Conservation (phyloP, 352 stramenopile genomes). For the Globisporangium camurandrum region DNA sequence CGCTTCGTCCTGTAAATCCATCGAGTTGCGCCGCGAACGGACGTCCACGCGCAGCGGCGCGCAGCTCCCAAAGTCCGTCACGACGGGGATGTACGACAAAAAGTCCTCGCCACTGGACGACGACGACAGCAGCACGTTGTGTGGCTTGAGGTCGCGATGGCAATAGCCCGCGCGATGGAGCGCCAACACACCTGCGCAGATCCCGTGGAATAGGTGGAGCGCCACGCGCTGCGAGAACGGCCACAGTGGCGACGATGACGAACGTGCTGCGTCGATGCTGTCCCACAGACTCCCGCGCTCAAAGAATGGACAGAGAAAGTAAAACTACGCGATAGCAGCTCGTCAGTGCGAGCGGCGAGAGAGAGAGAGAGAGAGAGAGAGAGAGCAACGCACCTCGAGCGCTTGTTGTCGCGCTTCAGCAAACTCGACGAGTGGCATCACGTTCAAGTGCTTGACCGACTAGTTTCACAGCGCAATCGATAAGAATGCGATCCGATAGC, state of each 20-base stretch:
- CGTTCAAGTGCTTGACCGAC: conserved; percentile 75
- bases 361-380: too few species aligned
- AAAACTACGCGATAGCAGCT: too few species aligned
- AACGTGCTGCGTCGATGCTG: conserved; percentile 45
- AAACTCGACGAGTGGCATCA: conserved; percentile 78
- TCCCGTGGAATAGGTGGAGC: conserved; percentile 78
- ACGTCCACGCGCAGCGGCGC: conserved; percentile 63
- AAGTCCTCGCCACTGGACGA: conserved; percentile 54
- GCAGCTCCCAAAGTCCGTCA: conserved; percentile 84
- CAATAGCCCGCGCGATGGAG: conserved; percentile 76
- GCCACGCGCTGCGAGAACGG: conserved; percentile 78
- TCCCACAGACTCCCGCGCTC: conserved; percentile 80
- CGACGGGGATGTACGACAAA: conserved; percentile 66
- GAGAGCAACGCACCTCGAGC: conserved; percentile 64
- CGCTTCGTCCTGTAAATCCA: conserved; percentile 74
- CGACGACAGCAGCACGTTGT: conserved; percentile 76
- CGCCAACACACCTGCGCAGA: conserved; percentile 68
- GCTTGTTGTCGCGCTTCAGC: conserved; percentile 44
- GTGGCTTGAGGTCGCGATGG: conserved; percentile 80
- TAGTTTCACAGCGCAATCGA: conserved; percentile 12
- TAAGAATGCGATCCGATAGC: not conserved
- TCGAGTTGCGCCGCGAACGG: conserved; percentile 53
- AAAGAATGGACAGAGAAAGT: conserved; percentile 83
- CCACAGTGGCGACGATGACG: conserved; percentile 73
- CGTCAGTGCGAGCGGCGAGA: too few species aligned